Percentiles rank a stretch among this genome's conserved stretches.
phyloP scores from a whole-genome alignment of 2,329 filamentous ascomycete genomes.

The Hymenoscyphus fraxineus region DNA sequence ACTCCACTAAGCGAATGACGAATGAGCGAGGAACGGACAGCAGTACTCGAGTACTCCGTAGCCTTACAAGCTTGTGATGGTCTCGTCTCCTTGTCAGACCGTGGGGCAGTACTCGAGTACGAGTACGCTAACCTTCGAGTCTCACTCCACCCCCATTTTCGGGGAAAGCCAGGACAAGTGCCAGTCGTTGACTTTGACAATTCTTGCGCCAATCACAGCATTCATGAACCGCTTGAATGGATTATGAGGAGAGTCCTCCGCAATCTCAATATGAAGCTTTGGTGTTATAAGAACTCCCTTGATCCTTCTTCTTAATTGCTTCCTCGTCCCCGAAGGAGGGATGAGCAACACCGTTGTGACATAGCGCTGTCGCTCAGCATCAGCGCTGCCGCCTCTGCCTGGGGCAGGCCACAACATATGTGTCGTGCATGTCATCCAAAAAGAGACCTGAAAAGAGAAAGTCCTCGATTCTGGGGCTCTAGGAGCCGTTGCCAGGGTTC shows the following conservation, averaged over 20 bases:
- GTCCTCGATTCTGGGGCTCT: background rate
- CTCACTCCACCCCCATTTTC: background rate
- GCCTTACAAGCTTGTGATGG: background rate
- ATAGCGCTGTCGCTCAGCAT: conserved; percentile 6
- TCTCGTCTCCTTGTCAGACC: background rate
- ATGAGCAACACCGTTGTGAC: conserved; percentile 1
- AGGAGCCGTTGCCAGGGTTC: background rate
- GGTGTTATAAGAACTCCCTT: conserved; percentile 10
- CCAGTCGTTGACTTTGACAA: conserved; percentile 7
- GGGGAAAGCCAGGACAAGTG: background rate
- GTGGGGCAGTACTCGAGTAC: background rate
- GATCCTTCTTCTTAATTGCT: conserved; percentile 12
- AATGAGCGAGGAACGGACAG: background rate
- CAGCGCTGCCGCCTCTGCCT: conserved; percentile 3
- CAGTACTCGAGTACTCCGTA: background rate
- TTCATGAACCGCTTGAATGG: background rate
- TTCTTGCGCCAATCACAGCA: conserved; percentile 12
- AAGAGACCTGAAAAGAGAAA: conserved; percentile 4
- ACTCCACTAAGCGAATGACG: background rate
- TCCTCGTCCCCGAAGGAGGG: conserved; percentile 14
- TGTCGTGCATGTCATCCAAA: conserved; percentile 14
- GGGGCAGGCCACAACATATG: conserved; percentile 11
- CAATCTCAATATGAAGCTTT: background rate
- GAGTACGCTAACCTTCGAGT: too few relatives aligned
- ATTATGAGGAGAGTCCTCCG: background rate